A percentile compares a stretch with the other conserved stretches of the same genome.
Conservation (phyloP, 495 filamentous ascomycete genomes). For the Podospora pseudopauciseta region DNA sequence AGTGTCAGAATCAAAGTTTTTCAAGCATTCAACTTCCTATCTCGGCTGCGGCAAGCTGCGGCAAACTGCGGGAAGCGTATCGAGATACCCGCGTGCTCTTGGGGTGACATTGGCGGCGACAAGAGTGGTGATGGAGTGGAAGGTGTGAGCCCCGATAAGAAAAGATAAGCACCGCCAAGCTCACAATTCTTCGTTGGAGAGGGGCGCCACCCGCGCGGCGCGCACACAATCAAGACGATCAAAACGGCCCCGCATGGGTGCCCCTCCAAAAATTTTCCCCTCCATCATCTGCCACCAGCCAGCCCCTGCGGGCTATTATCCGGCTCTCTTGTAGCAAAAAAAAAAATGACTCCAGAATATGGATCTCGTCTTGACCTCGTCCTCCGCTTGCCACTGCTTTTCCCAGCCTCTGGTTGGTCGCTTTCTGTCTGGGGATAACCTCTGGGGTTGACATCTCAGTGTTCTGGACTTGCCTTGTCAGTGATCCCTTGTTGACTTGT, state of each 20-base stretch:
- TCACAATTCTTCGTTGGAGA: too few relatives aligned
- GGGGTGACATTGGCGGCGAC: background rate
- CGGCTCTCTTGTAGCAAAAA: conserved; percentile 5
- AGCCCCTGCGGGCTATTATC: conserved; percentile 6
- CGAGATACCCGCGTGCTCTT: background rate
- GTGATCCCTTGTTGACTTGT: background rate
- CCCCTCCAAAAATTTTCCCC: conserved; percentile 17
- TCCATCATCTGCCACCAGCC: background rate
- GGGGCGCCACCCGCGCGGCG: conserved; percentile 5
- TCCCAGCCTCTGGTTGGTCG: conserved; percentile 5
- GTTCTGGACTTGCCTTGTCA: conserved; percentile 3
- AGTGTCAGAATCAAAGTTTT: background rate
- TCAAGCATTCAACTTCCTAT: background rate
- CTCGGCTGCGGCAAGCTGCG: background rate
- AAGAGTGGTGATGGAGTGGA: background rate
- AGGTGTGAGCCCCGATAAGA: background rate
- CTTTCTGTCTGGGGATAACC: conserved; percentile 3
- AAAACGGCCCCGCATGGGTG: conserved; percentile 7
- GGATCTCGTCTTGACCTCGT: conserved; percentile 12
- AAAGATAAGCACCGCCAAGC: conserved; percentile 9
- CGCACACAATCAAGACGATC: background rate
- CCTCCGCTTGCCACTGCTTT: conserved; percentile 16
- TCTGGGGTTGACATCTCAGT: conserved; percentile 6
- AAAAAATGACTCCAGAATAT: conserved; percentile 14
- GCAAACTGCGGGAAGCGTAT: background rate